phyloP scores from a whole-genome alignment of 345 rosid genomes.

The Balakata baccata region DNA sequence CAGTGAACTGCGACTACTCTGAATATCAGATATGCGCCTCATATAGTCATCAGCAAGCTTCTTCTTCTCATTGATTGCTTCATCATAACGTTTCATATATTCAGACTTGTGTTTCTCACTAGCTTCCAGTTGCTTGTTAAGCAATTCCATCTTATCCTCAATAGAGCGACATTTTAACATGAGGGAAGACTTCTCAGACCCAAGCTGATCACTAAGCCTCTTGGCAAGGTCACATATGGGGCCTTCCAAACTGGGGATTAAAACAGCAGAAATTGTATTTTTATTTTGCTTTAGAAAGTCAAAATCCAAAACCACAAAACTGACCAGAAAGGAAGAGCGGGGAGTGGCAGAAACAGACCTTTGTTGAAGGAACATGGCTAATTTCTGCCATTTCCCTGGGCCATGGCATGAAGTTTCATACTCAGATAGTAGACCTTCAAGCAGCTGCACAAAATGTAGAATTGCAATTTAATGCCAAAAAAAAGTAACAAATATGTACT shows the following conservation, averaged over 20 bases:
- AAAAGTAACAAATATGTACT: neutral
- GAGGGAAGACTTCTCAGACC: constrained; percentile 79
- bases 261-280: neutral
- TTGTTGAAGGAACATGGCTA: constrained; percentile 76
- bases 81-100: constrained; percentile 86
- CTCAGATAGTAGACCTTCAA: constrained; percentile 71
- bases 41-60: constrained; percentile 78
- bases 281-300: neutral
- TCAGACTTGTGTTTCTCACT: constrained; percentile 78
- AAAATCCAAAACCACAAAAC: constrained; percentile 2
- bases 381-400: constrained; percentile 91
- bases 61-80: constrained; percentile 89
- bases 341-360: constrained; percentile 44
- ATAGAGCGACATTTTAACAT: constrained; percentile 70
- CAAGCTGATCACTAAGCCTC: constrained; percentile 73
- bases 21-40: constrained; percentile 66
- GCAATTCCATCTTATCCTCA: constrained; percentile 75
- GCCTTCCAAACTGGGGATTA: constrained; percentile 73
- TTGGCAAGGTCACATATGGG: constrained; percentile 75
- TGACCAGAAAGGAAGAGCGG: neutral
- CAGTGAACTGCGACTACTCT: constrained; percentile 67
- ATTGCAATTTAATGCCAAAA: neutral
- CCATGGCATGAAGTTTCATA: constrained; percentile 79
- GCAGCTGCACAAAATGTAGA: constrained; percentile 49
- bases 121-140: constrained; percentile 80